These are phyloP conservation scores for Talaromyces islandicus DNA, from an alignment of 2,329 filamentous ascomycete species.

Conservation along the genomic window DNA sequence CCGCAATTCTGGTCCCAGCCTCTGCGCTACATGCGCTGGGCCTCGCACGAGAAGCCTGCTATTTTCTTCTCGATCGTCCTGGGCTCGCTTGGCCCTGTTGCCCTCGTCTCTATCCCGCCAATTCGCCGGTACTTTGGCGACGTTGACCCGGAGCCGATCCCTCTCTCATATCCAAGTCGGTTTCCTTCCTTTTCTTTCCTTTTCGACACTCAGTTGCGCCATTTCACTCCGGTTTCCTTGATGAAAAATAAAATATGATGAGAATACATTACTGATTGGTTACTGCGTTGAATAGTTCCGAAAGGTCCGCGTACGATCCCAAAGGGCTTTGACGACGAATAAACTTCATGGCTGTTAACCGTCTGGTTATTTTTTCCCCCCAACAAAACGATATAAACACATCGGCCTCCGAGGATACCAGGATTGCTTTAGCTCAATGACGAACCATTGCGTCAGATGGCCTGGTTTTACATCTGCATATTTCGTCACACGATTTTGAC, in stretches of 20 bases:
- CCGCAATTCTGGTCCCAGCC: constrained; percentile 81
- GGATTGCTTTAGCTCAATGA: not conserved
- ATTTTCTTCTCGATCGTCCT: constrained; percentile 83
- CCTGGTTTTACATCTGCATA: not conserved
- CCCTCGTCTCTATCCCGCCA: constrained; percentile 66
- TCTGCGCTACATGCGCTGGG: constrained; percentile 80
- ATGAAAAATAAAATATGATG: not conserved
- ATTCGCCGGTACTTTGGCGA: constrained; percentile 70
- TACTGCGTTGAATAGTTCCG: constrained; percentile 31
- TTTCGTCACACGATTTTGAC: not conserved
- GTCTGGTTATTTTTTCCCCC: not conserved
- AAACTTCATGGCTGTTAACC: not conserved
- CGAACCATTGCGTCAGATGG: not conserved
- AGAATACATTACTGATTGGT: not conserved
- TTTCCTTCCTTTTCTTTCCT: not conserved
- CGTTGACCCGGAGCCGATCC: constrained; percentile 63
- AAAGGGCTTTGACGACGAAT: constrained; percentile 42
- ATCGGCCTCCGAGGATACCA: not conserved
- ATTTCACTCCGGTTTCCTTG: not conserved
- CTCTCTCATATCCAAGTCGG: constrained; percentile 89
- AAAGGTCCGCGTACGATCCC: constrained; percentile 40
- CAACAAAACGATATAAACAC: not conserved
- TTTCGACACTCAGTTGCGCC: not conserved
- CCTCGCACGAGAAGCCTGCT: constrained; percentile 78
- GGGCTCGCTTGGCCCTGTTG: constrained; percentile 65